Conservation (phyloP, 2,329 filamentous ascomycete species). For the Aspergillus sclerotialis region DNA sequence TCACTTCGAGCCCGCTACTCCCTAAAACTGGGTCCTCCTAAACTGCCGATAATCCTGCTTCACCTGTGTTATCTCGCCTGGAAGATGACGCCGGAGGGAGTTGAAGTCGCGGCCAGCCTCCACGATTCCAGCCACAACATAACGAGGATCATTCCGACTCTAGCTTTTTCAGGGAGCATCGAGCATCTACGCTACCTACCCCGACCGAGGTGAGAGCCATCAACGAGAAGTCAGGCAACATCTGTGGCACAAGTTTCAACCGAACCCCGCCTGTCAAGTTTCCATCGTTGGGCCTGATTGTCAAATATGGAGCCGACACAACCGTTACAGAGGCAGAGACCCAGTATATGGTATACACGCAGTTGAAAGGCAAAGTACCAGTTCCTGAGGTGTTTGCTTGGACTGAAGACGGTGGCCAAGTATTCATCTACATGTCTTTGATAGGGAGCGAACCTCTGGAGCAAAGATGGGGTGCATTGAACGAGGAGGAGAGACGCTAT, state of each 20-base stretch:
- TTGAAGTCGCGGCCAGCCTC: not conserved
- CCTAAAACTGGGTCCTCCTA: not conserved
- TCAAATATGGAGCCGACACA: slow-evolving; percentile 30
- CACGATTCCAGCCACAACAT: slow-evolving; percentile 1
- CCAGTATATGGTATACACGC: slow-evolving; percentile 20
- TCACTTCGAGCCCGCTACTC: not conserved
- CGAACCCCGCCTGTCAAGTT: slow-evolving; percentile 25
- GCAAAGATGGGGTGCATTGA: slow-evolving; percentile 17
- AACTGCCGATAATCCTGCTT: not conserved
- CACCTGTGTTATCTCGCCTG: not conserved
- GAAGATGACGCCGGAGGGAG: not conserved
- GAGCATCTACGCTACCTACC: slow-evolving; percentile 14
- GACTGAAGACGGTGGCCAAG: slow-evolving; percentile 14
- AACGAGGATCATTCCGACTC: slow-evolving; percentile 4
- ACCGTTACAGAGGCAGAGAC: slow-evolving; percentile 23
- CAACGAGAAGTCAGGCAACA: slow-evolving; percentile 14
- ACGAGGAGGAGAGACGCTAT: slow-evolving; percentile 17
- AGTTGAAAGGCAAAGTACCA: slow-evolving; percentile 18
- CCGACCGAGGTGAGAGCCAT: slow-evolving; percentile 23
- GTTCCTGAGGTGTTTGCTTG: slow-evolving; percentile 19
- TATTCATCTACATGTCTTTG: slow-evolving; percentile 21
- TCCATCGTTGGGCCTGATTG: slow-evolving; percentile 24
- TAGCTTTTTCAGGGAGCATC: not conserved
- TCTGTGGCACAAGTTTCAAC: slow-evolving; percentile 13
- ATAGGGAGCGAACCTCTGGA: slow-evolving; percentile 15